Base-by-base conservation (phyloP, 306 rosid species). In the Styphnolobium japonicum region DNA sequence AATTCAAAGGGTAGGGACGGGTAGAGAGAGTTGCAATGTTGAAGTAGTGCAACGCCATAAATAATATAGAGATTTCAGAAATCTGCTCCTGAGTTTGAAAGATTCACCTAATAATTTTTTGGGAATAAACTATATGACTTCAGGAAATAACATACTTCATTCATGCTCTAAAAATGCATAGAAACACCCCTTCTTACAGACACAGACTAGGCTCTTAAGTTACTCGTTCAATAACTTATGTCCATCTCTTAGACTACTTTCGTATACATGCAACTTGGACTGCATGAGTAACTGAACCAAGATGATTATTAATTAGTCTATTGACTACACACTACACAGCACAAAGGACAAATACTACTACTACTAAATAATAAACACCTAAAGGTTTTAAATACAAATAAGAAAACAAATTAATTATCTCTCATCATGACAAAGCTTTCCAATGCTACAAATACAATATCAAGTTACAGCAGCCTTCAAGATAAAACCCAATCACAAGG, bases 381-480 rank as follows among this genome's bases (percentile, higher is more conserved):
- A 27, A 67, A 77, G 18, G 55, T 18, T 65, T 66, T 10, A 12
- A 67, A 40, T 55, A 34, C 16, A 39, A 77, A 55, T 39, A 40
- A 23, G 40, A 25, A 25, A 64, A 77, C 27, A 52, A 36, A 33
- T 4, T 34, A 42, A 55, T 27, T 40, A 16, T 21, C 19, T 39
- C 42, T 43, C 42, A 3, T 18, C 27, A 16, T 18, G 14, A 40
- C 27, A 56, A 43, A 16, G 57, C 42, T 52, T 33, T 66, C 55
- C 5, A 7, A 19, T 48, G 16, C 27, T 65, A 77, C 9, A 71
- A 34, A 71, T 33, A 11, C 21, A 65, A 42, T 37, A 77, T 52
- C 67, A 52, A 37, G 61, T 65, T n/a, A 53, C 37, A 77, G 67
- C 19, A 51, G 22, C 65, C 53, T 60, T 69, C 25, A 45, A 67